Evolutionary conservation across 495 filamentous ascomycete species (phyloP), one percentile per base, ranked within the genome.

Genomic region (Annulohypoxylon maeteangense): DNA sequence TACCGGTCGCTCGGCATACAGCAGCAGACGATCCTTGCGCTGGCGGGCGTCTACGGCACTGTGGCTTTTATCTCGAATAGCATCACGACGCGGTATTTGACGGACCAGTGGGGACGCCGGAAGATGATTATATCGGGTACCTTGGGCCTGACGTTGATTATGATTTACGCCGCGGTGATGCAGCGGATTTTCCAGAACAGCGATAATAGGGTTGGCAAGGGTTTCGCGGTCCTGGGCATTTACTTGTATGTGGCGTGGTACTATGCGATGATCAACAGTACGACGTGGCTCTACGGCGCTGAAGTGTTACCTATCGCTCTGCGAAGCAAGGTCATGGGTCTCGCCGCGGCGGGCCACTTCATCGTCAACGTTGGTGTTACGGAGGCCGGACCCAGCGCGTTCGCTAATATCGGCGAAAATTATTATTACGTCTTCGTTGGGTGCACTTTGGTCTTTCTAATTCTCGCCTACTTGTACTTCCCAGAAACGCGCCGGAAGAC

Each of bases 161-260:
- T 88, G 71, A 88, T 88, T 74, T 89, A 89, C 64, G 79, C 86
- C 1, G 85, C 87, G 0, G 80, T 89, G 61, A 88, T 89, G 83
- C 87, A 89, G 71, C 77, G 78, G 22, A 68, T 81, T 44, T 89
- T 88, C 78, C 85, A 88, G 65, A 76, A 86, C 57, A 86, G 83
- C 5, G 72, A 85, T 27, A 89, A 89, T 68, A 72, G 73, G 2
- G 65, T 88, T 40, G 87, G 87, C 58, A 88, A 89, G 66, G 87
- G 86, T n/a, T 89, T 89, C 67, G 85, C 87, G 0, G 82, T 89
- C 54, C 78, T 88, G 1, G 87, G 85, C 1, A 89, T 89, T 29
- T 89, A 89, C 64, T 78, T 89, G 1, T 89, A 88, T 62, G 85
- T 85, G 7, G 82, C 87, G 2, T 77, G 76, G 31, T 88, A 87